Percentiles rank a stretch among this genome's conserved stretches.
phyloP scores from a whole-genome alignment of 2,329 filamentous ascomycete genomes.

The Fusarium goolgardi region DNA sequence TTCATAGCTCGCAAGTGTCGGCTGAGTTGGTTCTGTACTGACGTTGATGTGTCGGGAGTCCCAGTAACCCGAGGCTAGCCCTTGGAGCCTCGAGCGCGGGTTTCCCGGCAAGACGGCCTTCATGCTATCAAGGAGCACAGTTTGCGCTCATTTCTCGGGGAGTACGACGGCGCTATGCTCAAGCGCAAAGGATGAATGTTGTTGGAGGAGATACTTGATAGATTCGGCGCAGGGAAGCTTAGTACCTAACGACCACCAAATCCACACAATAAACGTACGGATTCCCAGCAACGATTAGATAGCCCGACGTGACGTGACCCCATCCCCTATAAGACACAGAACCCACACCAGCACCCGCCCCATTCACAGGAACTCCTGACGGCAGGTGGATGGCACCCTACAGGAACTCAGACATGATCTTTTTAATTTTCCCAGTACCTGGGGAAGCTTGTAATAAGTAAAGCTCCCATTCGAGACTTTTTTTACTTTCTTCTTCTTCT shows the following conservation, averaged over 20 bases:
- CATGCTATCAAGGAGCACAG: conserved; percentile 65
- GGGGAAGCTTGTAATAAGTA: background rate
- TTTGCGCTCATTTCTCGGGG: conserved; percentile 41
- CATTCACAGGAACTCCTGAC: conserved; percentile 20
- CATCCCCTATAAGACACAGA: background rate
- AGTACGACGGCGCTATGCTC: conserved; percentile 15
- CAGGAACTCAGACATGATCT: background rate
- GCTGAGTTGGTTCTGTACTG: conserved; percentile 56
- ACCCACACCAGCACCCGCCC: conserved; percentile 9
- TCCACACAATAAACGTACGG: conserved; percentile 36
- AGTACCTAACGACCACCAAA: conserved; percentile 26
- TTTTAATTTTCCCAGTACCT: background rate
- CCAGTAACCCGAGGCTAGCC: conserved; percentile 79
- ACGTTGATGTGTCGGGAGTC: conserved; percentile 78
- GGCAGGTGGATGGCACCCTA: conserved; percentile 8
- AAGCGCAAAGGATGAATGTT: conserved; percentile 14
- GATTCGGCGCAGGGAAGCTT: conserved; percentile 4
- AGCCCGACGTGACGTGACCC: conserved; percentile 37
- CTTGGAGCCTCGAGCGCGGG: conserved; percentile 81
- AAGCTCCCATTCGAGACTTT: no score
- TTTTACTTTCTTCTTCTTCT: background rate
- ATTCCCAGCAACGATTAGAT: conserved; percentile 19
- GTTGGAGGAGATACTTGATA: conserved; percentile 1
- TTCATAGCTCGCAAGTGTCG: conserved; percentile 1
- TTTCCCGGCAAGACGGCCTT: conserved; percentile 82